These are phyloP conservation scores for Beauveria australis DNA, from an alignment of 2,329 filamentous ascomycete genomes.

Conservation along the genomic window DNA sequence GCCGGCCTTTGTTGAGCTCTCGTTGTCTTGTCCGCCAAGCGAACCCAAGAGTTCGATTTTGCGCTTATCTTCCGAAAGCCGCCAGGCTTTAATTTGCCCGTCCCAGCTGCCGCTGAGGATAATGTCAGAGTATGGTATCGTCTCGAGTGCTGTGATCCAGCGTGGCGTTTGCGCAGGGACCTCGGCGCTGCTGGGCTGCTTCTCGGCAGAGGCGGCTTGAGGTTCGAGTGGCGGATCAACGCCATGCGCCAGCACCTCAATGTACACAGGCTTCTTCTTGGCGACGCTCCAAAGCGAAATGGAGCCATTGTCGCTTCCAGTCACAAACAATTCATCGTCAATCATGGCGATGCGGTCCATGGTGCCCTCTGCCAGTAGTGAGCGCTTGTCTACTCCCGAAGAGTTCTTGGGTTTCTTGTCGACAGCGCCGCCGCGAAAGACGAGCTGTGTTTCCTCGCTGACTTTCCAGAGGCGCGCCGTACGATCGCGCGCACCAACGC, in stretches of 20 bases:
- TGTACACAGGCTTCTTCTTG: conserved; percentile 90
- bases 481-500: conserved; percentile 81
- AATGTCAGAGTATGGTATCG: conserved; percentile 83
- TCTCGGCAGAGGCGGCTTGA: conserved; percentile 65
- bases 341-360: conserved; percentile 90
- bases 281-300: conserved; percentile 80
- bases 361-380: conserved; percentile 64
- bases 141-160: conserved; percentile 82
- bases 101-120: conserved; percentile 90
- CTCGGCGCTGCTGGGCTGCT: conserved; percentile 49
- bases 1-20: neutral
- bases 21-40: conserved; percentile 37
- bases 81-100: conserved; percentile 79
- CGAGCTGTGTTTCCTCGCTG: conserved; percentile 86
- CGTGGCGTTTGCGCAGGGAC: conserved; percentile 62
- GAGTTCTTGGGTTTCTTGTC: conserved; percentile 42
- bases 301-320: conserved; percentile 83
- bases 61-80: conserved; percentile 72
- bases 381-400: conserved; percentile 37
- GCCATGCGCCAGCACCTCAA: conserved; percentile 74
- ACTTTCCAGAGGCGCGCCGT: conserved; percentile 95
- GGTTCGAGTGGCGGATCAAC: conserved; percentile 63
- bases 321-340: conserved; percentile 82
- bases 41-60: conserved; percentile 65
- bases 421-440: conserved; percentile 77